Evolutionary conservation across 2,329 filamentous ascomycete species (phyloP), one percentile per base, ranked within the genome.

Genomic region (Passalora sequoiae): DNA sequence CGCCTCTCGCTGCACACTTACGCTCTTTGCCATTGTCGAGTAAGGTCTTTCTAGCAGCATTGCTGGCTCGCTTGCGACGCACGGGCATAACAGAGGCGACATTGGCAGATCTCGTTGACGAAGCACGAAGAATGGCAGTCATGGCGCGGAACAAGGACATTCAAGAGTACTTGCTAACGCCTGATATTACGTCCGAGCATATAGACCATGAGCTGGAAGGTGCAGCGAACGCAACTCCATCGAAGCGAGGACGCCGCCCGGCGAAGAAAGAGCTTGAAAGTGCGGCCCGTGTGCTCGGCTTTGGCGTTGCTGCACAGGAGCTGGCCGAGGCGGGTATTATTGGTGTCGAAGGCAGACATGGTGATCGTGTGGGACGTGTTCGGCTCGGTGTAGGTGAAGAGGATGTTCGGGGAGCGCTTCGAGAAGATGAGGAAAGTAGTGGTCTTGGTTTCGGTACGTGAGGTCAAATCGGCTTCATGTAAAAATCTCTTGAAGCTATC

Each of bases 41-140:
- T 9, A 96, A 96, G 61, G 72, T 97, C 25, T 81, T 97, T 55
- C 79, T 98, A 40, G 83, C 87, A 1, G 88, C 89, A 5, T 71
- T 98, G 12, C 68, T 96, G 27, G 77, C 86, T 20, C 78, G 88
- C 19, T 82, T 86, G 25, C 80, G 89, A 47, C 76, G 91, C 41
- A 92, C 86, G 1, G 92, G 92, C 3, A 75, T 96, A 38, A 81
- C 81, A 1, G 92, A 98, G 68, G 89, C 87, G 41, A 84, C 88
- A 0, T 80, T 95, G 46, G 88, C 89, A 15, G 92, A 97, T 54
- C 83, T 96, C 4, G 71, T 94, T 5, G 89, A 95, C 56, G 92
- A 98, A 67, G 82, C 86, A 45, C 82, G 81, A 58, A 77, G 80
- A 22, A 78, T 89, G 47, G 77, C 78, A 2, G 69, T 76, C 39